A percentile compares a stretch with the other conserved stretches of the same genome.
These are phyloP conservation scores for Phyllosticta citribraziliensis DNA, from an alignment of 2,329 filamentous ascomycete genomes.

Conservation along the genomic window DNA sequence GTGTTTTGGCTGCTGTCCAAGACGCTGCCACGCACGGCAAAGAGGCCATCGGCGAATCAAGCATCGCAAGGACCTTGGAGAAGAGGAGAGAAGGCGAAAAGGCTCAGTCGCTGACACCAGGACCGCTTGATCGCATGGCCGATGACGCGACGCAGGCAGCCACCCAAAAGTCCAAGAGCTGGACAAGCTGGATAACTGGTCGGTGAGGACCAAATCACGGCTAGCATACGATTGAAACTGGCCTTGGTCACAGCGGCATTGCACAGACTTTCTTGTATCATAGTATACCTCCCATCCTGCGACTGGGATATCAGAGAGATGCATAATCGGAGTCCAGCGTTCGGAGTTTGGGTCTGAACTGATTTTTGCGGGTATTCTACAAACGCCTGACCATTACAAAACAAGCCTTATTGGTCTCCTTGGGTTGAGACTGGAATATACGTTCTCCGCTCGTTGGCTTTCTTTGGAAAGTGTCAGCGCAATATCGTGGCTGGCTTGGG, in stretches of 20 bases:
- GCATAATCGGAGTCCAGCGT: slow-evolving; percentile 9
- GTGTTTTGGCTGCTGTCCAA: slow-evolving; percentile 1
- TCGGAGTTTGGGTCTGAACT: slow-evolving; percentile 8
- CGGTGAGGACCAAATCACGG: slow-evolving; percentile 22
- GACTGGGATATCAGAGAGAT: slow-evolving; percentile 8
- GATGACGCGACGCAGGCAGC: slow-evolving; percentile 28
- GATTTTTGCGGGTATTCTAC: slow-evolving; percentile 9
- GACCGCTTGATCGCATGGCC: slow-evolving; percentile 38
- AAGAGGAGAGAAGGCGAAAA: slow-evolving; percentile 19
- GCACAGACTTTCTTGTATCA: slow-evolving; percentile 5
- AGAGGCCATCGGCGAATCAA: slow-evolving; percentile 12
- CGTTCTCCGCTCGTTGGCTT: slow-evolving; percentile 37
- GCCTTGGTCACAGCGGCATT: not conserved
- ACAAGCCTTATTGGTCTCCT: slow-evolving; percentile 17
- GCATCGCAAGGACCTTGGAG: slow-evolving; percentile 24
- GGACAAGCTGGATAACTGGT: slow-evolving; percentile 36
- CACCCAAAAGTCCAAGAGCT: slow-evolving; percentile 31
- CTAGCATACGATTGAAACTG: slow-evolving; percentile 1
- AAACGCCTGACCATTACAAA: not conserved
- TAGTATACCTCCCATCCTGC: slow-evolving; percentile 7
- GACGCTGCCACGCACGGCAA: not conserved
- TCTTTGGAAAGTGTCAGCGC: slow-evolving; percentile 23
- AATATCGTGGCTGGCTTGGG: not conserved
- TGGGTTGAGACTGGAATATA: slow-evolving; percentile 42
- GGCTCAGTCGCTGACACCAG: slow-evolving; percentile 32